phyloP scores from a whole-genome alignment of 768 basidiomycete genomes.

The Holtermanniella nyarrowii region DNA sequence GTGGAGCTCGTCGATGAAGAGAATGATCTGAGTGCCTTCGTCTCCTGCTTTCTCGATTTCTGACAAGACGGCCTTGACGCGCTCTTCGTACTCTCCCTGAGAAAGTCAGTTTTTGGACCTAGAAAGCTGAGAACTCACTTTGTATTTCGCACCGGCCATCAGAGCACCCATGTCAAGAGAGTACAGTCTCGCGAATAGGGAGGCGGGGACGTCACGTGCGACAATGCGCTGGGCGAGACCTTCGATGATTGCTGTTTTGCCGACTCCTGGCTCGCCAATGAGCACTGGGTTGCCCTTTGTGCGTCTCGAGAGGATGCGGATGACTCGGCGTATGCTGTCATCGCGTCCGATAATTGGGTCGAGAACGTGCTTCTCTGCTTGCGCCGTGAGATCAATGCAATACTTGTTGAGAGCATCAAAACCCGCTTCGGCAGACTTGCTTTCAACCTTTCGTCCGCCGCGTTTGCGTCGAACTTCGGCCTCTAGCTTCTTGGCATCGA shows the following conservation, averaged over 20 bases:
- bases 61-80: slow-evolving; percentile 79
- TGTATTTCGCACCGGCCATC: slow-evolving; percentile 51
- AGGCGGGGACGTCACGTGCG: slow-evolving; percentile 59
- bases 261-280: slow-evolving; percentile 79
- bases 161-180: slow-evolving; percentile 92
- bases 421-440: slow-evolving; percentile 74
- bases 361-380: slow-evolving; percentile 43
- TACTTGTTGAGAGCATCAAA: slow-evolving; percentile 82
- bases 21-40: slow-evolving; percentile 67
- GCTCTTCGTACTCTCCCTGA: slow-evolving; percentile 95
- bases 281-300: slow-evolving; percentile 97
- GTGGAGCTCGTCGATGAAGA: slow-evolving; percentile 89
- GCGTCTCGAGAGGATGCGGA: slow-evolving; percentile 67
- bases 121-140: no score
- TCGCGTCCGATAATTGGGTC: slow-evolving; percentile 49
- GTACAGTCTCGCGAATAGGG: slow-evolving; percentile 36
- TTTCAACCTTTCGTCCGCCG: slow-evolving; percentile 76
- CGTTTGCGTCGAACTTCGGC: slow-evolving; percentile 44
- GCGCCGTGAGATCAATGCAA: slow-evolving; percentile 36
- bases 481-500: slow-evolving; percentile 39
- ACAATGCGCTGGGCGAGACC: slow-evolving; percentile 92
- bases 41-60: slow-evolving; percentile 84
- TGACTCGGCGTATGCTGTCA: slow-evolving; percentile 74
- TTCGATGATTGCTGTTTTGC: slow-evolving; percentile 91
- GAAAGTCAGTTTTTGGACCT: no score